Conservation (phyloP, 2,329 filamentous ascomycete genomes). For the Phaeosphaeria sp. region DNA sequence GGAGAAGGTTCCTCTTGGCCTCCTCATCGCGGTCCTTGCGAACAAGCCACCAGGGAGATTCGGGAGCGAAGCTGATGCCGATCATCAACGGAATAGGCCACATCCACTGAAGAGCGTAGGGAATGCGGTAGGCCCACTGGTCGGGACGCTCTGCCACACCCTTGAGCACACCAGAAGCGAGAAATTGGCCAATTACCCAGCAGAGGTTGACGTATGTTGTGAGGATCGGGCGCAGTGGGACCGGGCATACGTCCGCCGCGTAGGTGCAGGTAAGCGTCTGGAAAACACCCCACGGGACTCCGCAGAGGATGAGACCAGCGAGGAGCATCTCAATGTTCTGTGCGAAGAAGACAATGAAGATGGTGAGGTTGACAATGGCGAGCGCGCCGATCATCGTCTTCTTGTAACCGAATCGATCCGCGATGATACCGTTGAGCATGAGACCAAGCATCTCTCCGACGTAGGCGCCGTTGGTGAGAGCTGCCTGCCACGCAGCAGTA, state of each 20-base stretch:
- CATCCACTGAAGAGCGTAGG: constrained; percentile 76
- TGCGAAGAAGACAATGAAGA: constrained; percentile 48
- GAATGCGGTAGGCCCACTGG: constrained; percentile 71
- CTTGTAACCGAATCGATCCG: constrained; percentile 52
- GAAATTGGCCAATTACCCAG: constrained; percentile 77
- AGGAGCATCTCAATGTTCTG: constrained; percentile 63
- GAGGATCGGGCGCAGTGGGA: constrained; percentile 66
- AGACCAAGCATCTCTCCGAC: constrained; percentile 55
- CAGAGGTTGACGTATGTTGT: constrained; percentile 78
- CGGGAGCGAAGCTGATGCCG: constrained; percentile 72
- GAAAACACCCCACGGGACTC: constrained; percentile 56
- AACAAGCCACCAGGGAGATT: constrained; percentile 78
- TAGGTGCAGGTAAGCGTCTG: constrained; percentile 57
- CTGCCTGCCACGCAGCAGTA: constrained; percentile 55
- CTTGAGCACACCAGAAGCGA: constrained; percentile 74
- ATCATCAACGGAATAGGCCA: constrained; percentile 74
- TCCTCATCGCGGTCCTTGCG: constrained; percentile 69
- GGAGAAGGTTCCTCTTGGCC: constrained; percentile 69
- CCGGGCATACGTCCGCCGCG: constrained; percentile 69
- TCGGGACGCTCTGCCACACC: constrained; percentile 69
- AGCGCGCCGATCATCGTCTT: constrained; percentile 48
- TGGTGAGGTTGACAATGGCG: constrained; percentile 36
- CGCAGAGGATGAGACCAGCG: constrained; percentile 62
- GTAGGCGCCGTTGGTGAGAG: constrained; percentile 54
- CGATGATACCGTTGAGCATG: constrained; percentile 54